These are phyloP conservation scores for Ustulina deusta DNA, from an alignment of 2,329 filamentous ascomycete species.

Conservation along the genomic window DNA sequence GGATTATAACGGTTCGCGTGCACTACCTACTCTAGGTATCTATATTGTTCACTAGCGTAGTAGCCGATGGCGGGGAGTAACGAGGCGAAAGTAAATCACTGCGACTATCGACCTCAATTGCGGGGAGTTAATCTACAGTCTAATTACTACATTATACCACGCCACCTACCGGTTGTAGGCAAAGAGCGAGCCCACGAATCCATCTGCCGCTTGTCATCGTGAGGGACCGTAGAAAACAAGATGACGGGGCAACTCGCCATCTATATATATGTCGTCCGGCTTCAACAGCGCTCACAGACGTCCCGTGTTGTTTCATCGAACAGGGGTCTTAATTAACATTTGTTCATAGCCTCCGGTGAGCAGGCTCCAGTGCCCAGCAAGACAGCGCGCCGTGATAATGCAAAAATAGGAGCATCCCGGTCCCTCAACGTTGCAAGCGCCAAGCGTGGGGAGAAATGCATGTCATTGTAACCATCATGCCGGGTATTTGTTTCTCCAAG, in stretches of 20 bases:
- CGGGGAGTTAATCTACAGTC: conserved; percentile 6
- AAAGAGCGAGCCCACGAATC: conserved; percentile 3
- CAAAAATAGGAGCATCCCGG: conserved; percentile 1
- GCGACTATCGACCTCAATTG: background rate
- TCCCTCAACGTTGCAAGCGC: background rate
- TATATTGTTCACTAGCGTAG: background rate
- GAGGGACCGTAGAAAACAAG: background rate
- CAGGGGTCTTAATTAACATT: conserved; percentile 6
- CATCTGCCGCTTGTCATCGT: background rate
- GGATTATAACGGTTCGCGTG: conserved; percentile 12
- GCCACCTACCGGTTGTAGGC: too few species aligned
- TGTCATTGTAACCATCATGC: conserved; percentile 2
- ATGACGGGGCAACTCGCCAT: background rate
- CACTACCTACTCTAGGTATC: background rate
- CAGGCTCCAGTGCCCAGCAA: conserved; percentile 1
- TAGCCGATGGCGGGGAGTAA: background rate
- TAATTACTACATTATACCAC: too few species aligned
- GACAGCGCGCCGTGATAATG: conserved; percentile 4
- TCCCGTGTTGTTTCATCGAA: background rate
- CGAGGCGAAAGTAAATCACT: background rate
- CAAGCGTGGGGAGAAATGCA: background rate
- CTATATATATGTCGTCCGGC: too few species aligned
- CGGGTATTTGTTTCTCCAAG: conserved; percentile 16
- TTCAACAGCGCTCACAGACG: background rate
- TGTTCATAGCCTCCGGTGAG: background rate